Evolutionary conservation across 177 flowering plant species (phyloP).

Genomic region (Vitis hybrid): DNA sequence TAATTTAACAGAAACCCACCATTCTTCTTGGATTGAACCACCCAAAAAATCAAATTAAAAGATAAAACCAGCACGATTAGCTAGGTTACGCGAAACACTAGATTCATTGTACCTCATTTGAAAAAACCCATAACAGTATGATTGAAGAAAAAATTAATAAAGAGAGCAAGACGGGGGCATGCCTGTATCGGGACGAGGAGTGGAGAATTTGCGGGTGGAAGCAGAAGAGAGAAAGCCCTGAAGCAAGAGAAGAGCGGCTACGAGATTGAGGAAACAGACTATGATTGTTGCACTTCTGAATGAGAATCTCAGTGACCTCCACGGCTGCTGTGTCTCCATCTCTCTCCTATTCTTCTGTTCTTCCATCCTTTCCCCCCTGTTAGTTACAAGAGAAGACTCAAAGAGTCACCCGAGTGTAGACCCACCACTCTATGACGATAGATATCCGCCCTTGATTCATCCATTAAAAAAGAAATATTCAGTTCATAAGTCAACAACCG

Average conservation of each 20-base stretch:
- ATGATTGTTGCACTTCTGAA: constrained; percentile 69
- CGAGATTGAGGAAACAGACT: constrained; percentile 54
- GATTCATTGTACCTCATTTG: background rate
- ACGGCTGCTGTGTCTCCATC: constrained; percentile 47
- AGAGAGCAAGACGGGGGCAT: constrained; percentile 10
- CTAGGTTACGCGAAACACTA: background rate
- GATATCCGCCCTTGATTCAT: too few relatives aligned
- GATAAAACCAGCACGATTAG: background rate
- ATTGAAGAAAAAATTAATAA: background rate
- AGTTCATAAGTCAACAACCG: too few relatives aligned
- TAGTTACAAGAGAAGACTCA: too few relatives aligned
- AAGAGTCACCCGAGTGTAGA: too few relatives aligned
- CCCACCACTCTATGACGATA: too few relatives aligned
- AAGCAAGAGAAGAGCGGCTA: constrained; percentile 57
- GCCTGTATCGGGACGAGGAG: constrained; percentile 34
- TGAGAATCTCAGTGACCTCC: constrained; percentile 44
- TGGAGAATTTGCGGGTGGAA: constrained; percentile 32
- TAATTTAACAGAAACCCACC: background rate
- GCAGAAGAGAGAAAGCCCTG: constrained; percentile 49
- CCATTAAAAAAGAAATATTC: too few relatives aligned
- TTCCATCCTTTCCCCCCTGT: background rate
- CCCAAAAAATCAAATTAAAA: background rate
- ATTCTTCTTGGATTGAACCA: background rate
- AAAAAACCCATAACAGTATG: background rate
- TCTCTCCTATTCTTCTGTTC: background rate